These are phyloP conservation scores for Wallacemonas sp. DNA, from an alignment of 208 protist species.

Conservation along the genomic window DNA sequence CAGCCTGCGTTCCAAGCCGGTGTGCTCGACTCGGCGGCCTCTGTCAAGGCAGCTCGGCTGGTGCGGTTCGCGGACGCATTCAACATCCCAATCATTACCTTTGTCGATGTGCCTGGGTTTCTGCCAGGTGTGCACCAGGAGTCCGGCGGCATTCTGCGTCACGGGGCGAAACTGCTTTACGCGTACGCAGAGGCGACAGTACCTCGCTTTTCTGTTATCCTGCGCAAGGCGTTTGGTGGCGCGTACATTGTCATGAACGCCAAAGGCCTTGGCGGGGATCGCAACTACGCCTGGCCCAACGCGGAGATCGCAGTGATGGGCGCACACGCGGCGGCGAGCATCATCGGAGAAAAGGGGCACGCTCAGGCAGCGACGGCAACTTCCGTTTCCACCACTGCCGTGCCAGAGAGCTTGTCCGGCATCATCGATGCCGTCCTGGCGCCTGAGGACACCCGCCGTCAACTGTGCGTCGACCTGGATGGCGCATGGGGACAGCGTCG, in stretches of 20 bases:
- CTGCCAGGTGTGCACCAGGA: conserved; percentile 91
- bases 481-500: conserved; percentile 42
- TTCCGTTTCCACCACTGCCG: neutral
- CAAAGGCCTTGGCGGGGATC: conserved; percentile 94
- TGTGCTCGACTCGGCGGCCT: conserved; percentile 91
- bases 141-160: conserved; percentile 95
- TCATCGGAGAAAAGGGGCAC: too few species aligned
- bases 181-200: conserved; percentile 97
- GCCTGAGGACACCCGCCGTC: conserved; percentile 77
- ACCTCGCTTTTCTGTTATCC: conserved; percentile 96
- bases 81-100: conserved; percentile 97
- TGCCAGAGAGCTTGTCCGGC: conserved; percentile 33
- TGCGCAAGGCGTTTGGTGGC: conserved; percentile 96
- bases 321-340: conserved; percentile 7
- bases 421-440: conserved; percentile 95
- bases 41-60: conserved; percentile 91
- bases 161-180: conserved; percentile 97
- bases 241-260: conserved; percentile 97
- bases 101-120: conserved; percentile 97
- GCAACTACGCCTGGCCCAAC: conserved; percentile 95
- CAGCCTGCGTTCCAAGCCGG: conserved; percentile 93
- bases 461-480: conserved; percentile 93
- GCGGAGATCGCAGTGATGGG: conserved; percentile 97
- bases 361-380: too few species aligned
- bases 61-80: conserved; percentile 97